A percentile compares a stretch with the other conserved stretches of the same genome.
Conservation (phyloP, 177 flowering plant species). For the Vitis hybrid region DNA sequence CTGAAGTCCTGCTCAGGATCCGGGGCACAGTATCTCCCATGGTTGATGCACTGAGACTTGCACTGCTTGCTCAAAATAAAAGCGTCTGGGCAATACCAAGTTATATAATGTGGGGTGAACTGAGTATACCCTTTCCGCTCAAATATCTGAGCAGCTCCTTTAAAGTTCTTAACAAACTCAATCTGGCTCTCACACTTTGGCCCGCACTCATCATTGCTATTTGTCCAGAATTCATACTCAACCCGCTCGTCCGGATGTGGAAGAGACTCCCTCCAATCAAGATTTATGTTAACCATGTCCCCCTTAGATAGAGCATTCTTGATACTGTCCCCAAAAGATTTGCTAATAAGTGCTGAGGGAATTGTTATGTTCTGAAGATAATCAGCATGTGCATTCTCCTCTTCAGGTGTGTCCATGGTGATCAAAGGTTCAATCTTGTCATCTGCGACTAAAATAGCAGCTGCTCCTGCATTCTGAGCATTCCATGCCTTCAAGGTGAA, state of each 20-base stretch:
- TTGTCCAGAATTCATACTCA: constrained; percentile 95
- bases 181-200: constrained; percentile 80
- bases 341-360: constrained; percentile 79
- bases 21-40: constrained; percentile 95
- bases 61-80: constrained; percentile 85
- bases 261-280: constrained; percentile 87
- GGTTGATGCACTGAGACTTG: constrained; percentile 91
- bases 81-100: constrained; percentile 96
- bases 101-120: constrained; percentile 90
- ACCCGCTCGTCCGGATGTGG: constrained; percentile 95
- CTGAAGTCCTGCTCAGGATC: constrained; percentile 93
- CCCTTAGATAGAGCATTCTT: constrained; percentile 60
- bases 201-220: constrained; percentile 90
- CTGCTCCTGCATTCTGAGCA: constrained; percentile 83
- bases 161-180: constrained; percentile 73
- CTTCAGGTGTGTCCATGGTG: constrained; percentile 94
- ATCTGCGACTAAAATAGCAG: constrained; percentile 86
- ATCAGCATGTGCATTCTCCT: constrained; percentile 48
- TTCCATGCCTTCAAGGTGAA: constrained; percentile 93
- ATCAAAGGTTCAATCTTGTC: constrained; percentile 72
- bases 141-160: constrained; percentile 89
- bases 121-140: constrained; percentile 79
- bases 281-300: constrained; percentile 67
- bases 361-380: constrained; percentile 74
- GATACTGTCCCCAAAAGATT: constrained; percentile 61